Evolutionary conservation across 805 yeast genomes (phyloP).

Genomic region (Pichia sporocuriosa): DNA sequence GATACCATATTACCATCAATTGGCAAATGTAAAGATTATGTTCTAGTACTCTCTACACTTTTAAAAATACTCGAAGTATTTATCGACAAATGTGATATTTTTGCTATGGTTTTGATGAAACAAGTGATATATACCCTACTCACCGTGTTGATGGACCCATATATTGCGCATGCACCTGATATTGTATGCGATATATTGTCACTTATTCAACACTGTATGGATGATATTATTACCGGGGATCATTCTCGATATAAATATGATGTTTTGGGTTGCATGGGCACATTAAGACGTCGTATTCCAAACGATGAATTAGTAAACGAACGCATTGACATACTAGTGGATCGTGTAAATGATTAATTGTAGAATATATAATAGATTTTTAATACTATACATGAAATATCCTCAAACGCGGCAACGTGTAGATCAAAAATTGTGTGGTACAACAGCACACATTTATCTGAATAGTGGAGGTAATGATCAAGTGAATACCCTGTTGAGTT

Average conservation of each 20-base stretch:
- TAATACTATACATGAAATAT: too few species aligned
- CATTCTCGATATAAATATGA: constrained; percentile 22
- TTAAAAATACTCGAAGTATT: constrained; percentile 11
- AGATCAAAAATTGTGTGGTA: neutral
- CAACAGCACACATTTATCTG: too few species aligned
- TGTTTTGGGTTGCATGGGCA: constrained; percentile 20
- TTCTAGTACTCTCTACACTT: constrained; percentile 16
- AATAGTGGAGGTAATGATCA: too few species aligned
- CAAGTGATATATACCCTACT: constrained; percentile 20
- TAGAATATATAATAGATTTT: too few species aligned
- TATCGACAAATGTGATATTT: constrained; percentile 16
- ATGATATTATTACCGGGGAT: too few species aligned
- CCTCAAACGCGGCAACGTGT: neutral
- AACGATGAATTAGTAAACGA: neutral
- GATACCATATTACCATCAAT: constrained; percentile 26
- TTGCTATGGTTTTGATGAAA: constrained; percentile 16
- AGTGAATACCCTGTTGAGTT: too few species aligned
- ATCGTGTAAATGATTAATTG: neutral
- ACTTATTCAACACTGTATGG: constrained; percentile 1
- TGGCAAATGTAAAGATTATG: constrained; percentile 21
- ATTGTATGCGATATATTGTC: constrained; percentile 3
- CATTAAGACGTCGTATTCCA: constrained; percentile 6
- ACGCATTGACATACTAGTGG: neutral
- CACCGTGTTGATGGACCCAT: constrained; percentile 25
- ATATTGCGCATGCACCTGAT: constrained; percentile 14